Percentiles rank a stretch among this genome's conserved stretches.
Conservation (phyloP, 345 rosid species). For the Corchorus olitorius region DNA sequence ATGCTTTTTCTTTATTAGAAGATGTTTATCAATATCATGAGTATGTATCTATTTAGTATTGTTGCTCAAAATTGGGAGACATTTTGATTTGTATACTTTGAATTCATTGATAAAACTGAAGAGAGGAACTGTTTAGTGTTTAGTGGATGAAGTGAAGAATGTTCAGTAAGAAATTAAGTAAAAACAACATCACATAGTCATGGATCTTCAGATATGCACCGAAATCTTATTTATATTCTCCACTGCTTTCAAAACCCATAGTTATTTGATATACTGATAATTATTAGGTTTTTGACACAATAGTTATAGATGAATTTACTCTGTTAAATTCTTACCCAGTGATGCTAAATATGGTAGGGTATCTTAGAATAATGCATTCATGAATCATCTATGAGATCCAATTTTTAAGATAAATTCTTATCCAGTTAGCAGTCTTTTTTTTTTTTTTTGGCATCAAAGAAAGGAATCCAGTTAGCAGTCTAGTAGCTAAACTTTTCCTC, state of each 20-base stretch:
- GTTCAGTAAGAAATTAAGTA: slow-evolving; percentile 1
- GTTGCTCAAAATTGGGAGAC: not conserved
- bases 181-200: slow-evolving; percentile 2
- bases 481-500: not conserved
- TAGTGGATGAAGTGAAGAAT: not conserved
- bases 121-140: not conserved
- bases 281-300: not conserved
- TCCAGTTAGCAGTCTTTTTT: not conserved
- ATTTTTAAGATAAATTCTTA: not conserved
- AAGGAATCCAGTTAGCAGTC: not conserved
- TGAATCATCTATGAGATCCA: not conserved
- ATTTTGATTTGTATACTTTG: not conserved
- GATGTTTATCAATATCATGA: not conserved
- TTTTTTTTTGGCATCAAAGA: too few species aligned
- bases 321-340: not conserved
- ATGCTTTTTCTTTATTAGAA: not conserved
- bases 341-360: slow-evolving; percentile 6
- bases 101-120: slow-evolving; percentile 8
- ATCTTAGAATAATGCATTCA: slow-evolving; percentile 2
- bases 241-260: not conserved
- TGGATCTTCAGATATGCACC: not conserved
- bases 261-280: not conserved
- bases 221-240: not conserved
- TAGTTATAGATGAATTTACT: not conserved
- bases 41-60: slow-evolving; percentile 7